A percentile compares a stretch with the other conserved stretches of the same genome.
Conservation (phyloP, 768 basidiomycete genomes). For the Calocybe cyanea region DNA sequence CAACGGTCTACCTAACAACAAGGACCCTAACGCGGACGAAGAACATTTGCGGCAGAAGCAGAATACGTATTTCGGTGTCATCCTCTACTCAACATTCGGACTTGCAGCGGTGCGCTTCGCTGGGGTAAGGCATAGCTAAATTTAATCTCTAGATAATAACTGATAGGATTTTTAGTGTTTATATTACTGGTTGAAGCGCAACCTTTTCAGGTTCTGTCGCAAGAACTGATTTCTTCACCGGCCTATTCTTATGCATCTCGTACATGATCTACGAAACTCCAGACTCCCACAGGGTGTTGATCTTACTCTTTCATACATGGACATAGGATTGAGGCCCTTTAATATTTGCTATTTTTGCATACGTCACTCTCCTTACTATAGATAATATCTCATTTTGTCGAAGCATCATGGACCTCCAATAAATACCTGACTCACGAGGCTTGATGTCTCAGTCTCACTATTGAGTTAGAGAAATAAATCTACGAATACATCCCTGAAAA, state of each 20-base stretch:
- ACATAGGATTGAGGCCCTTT: background rate
- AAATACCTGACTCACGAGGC: slow-evolving; percentile 7
- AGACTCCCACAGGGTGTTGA: slow-evolving; percentile 3
- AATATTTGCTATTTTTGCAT: background rate
- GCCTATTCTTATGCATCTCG: slow-evolving; percentile 5
- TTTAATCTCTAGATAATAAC: background rate
- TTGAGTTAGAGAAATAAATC: background rate
- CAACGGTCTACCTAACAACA: slow-evolving; percentile 49
- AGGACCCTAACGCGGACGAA: slow-evolving; percentile 35
- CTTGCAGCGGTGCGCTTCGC: slow-evolving; percentile 69
- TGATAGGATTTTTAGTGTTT: slow-evolving; percentile 57
- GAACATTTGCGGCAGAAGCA: slow-evolving; percentile 37
- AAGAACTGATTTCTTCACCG: slow-evolving; percentile 43
- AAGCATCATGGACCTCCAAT: slow-evolving; percentile 5
- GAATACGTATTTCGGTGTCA: slow-evolving; percentile 66
- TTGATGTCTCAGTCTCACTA: slow-evolving; percentile 4
- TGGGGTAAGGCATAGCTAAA: slow-evolving; percentile 51
- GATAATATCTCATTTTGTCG: slow-evolving; percentile 9
- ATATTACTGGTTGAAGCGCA: slow-evolving; percentile 79
- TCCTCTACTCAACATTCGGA: slow-evolving; percentile 76
- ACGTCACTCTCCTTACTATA: background rate
- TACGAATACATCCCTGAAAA: slow-evolving; percentile 61
- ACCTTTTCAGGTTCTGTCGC: slow-evolving; percentile 79
- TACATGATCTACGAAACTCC: background rate
- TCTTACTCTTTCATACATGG: slow-evolving; percentile 6